Percentiles rank a stretch among this genome's conserved stretches.
Evolutionary conservation across 305 asterid genomes (phyloP).

Genomic region (Salvia sclarea): DNA sequence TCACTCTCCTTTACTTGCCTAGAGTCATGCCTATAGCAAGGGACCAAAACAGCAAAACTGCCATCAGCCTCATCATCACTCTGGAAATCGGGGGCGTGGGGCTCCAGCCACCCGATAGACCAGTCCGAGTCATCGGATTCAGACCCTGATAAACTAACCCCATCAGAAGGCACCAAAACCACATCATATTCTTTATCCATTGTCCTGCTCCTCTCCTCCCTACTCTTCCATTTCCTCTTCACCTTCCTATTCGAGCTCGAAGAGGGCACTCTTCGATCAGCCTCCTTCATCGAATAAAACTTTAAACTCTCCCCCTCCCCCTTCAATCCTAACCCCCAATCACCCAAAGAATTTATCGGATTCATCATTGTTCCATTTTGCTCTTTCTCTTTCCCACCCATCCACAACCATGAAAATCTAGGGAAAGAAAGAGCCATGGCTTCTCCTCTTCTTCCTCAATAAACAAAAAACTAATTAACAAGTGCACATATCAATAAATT

Average conservation of each 20-base stretch:
- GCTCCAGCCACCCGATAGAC: constrained; percentile 98
- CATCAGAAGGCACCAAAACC: constrained; percentile 90
- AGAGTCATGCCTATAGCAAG: constrained; percentile 79
- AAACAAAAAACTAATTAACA: constrained; percentile 4
- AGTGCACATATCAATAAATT: constrained; percentile 17
- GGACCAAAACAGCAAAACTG: constrained; percentile 92
- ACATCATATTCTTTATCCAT: constrained; percentile 75
- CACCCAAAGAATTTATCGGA: constrained; percentile 65
- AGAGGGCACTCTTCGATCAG: constrained; percentile 49
- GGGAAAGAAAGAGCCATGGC: constrained; percentile 78
- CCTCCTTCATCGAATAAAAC: constrained; percentile 54
- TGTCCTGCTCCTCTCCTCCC: constrained; percentile 69
- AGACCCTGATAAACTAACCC: constrained; percentile 79
- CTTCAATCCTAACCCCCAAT: constrained; percentile 72
- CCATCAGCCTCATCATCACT: constrained; percentile 66
- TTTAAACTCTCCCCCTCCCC: constrained; percentile 64
- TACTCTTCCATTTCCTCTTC: constrained; percentile 82
- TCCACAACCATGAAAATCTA: constrained; percentile 75
- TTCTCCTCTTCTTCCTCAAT: constrained; percentile 7
- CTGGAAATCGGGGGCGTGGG: constrained; percentile 84
- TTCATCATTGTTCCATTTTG: constrained; percentile 57
- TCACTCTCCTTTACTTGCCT: constrained; percentile 34
- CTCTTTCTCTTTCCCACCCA: constrained; percentile 82
- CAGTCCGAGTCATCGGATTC: constrained; percentile 96
- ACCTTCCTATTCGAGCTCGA: constrained; percentile 60